phyloP scores from a whole-genome alignment of 1,284 basidiomycete species.

The Neonothopanus nambi region DNA sequence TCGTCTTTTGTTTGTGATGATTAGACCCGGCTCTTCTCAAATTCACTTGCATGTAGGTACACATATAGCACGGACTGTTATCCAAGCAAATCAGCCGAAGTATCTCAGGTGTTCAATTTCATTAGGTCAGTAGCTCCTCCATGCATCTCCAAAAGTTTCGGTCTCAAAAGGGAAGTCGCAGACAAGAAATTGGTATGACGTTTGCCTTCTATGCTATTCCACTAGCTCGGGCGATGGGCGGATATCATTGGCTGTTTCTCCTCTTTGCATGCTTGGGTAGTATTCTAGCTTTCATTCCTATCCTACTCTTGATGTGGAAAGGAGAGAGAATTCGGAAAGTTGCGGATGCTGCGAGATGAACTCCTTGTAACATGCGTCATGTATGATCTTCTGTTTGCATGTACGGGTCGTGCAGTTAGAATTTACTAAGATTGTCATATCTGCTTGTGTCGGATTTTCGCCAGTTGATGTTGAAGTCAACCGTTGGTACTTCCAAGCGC shows the following conservation, averaged over 20 bases:
- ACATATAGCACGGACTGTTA: slow-evolving; percentile 8
- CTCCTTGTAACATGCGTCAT: too few species aligned
- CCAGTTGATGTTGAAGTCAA: too few species aligned
- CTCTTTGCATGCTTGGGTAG: slow-evolving; percentile 7
- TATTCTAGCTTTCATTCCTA: slow-evolving; percentile 7
- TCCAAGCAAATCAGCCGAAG: slow-evolving; percentile 6
- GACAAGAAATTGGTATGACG: slow-evolving; percentile 11
- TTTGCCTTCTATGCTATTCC: slow-evolving; percentile 11
- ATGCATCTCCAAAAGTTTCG: too few species aligned
- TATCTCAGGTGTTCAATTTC: slow-evolving; percentile 10
- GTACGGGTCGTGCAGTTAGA: too few species aligned
- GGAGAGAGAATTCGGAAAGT: slow-evolving; percentile 2
- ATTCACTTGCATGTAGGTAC: neutral
- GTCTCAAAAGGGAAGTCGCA: neutral
- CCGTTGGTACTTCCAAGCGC: too few species aligned
- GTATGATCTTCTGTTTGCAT: too few species aligned
- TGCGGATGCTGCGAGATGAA: too few species aligned
- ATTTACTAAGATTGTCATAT: too few species aligned
- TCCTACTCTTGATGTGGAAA: slow-evolving; percentile 8
- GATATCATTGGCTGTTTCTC: slow-evolving; percentile 6
- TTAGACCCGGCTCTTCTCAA: neutral
- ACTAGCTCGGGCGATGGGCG: slow-evolving; percentile 2
- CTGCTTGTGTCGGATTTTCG: too few species aligned
- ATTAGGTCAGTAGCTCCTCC: neutral
- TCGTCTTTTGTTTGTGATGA: neutral